Conservation (phyloP, 495 filamentous ascomycete genomes). For the Parmelia sp. region DNA sequence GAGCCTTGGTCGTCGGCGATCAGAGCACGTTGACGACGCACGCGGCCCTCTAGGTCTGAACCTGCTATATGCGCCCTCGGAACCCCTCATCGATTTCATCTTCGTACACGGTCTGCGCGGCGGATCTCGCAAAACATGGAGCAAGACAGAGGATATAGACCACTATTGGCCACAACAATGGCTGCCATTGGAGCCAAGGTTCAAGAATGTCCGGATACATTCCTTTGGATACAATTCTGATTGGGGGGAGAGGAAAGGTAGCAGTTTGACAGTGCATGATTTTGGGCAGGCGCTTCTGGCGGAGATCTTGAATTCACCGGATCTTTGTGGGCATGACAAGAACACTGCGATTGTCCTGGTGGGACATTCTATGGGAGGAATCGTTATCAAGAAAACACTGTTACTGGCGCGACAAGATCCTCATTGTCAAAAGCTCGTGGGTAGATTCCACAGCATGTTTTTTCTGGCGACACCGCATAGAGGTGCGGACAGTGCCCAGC, state of each 20-base stretch:
- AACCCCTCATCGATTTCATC: slow-evolving; percentile 28
- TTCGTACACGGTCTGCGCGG: slow-evolving; percentile 39
- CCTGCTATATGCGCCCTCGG: slow-evolving; percentile 13
- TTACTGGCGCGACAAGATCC: slow-evolving; percentile 23
- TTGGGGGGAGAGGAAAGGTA: slow-evolving; percentile 28
- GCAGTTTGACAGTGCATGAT: slow-evolving; percentile 36
- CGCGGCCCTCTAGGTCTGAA: slow-evolving; percentile 17
- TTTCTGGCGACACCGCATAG: slow-evolving; percentile 47
- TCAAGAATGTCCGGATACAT: slow-evolving; percentile 33
- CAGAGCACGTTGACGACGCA: background rate
- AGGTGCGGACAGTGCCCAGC: slow-evolving; percentile 41
- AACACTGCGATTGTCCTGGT: slow-evolving; percentile 32
- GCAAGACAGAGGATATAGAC: slow-evolving; percentile 22
- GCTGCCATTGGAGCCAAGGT: slow-evolving; percentile 32
- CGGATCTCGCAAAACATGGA: slow-evolving; percentile 33
- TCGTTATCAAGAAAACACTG: slow-evolving; percentile 46
- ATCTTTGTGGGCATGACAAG: background rate
- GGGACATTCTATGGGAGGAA: slow-evolving; percentile 50
- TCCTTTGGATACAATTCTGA: slow-evolving; percentile 37
- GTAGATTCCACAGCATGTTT: slow-evolving; percentile 39
- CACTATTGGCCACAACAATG: slow-evolving; percentile 38
- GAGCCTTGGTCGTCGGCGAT: background rate
- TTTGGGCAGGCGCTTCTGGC: slow-evolving; percentile 40
- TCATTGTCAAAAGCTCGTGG: slow-evolving; percentile 22
- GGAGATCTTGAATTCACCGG: slow-evolving; percentile 25